These are phyloP conservation scores for Pestalotiopsis fici DNA, from an alignment of 2,329 filamentous ascomycete genomes.

Conservation along the genomic window DNA sequence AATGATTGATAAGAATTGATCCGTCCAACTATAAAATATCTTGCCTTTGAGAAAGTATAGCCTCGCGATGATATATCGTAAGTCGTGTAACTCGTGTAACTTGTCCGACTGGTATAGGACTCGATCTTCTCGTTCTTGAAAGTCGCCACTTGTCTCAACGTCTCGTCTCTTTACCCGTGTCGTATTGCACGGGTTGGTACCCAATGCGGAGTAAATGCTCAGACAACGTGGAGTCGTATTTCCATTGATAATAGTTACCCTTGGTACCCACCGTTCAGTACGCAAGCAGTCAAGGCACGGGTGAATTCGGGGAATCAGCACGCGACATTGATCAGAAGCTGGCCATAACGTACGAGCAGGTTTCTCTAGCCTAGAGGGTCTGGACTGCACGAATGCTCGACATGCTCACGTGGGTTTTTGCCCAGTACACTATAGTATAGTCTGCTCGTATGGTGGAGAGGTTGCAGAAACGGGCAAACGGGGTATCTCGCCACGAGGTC, in stretches of 20 bases:
- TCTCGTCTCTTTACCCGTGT: background rate
- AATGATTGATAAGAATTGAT: background rate
- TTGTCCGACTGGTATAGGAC: background rate
- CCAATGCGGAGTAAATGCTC: background rate
- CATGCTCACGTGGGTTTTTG: no score
- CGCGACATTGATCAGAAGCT: background rate
- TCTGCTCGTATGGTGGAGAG: no score
- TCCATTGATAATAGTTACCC: background rate
- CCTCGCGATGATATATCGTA: background rate
- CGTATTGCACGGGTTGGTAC: background rate
- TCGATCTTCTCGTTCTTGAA: no score
- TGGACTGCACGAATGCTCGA: no score
- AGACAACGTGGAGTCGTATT: background rate
- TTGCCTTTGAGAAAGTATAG: background rate
- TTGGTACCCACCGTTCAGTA: background rate
- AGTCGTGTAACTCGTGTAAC: background rate
- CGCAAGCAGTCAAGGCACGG: background rate
- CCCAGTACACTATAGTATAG: no score
- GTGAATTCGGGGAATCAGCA: background rate
- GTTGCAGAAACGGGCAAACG: no score
- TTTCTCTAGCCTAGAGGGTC: no score
- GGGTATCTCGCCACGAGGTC: no score
- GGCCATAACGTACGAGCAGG: background rate
- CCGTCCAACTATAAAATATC: background rate
- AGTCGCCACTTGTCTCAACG: background rate